These are phyloP conservation scores for Pleurotus giganteus DNA, from an alignment of 768 basidiomycete genomes.

Conservation along the genomic window DNA sequence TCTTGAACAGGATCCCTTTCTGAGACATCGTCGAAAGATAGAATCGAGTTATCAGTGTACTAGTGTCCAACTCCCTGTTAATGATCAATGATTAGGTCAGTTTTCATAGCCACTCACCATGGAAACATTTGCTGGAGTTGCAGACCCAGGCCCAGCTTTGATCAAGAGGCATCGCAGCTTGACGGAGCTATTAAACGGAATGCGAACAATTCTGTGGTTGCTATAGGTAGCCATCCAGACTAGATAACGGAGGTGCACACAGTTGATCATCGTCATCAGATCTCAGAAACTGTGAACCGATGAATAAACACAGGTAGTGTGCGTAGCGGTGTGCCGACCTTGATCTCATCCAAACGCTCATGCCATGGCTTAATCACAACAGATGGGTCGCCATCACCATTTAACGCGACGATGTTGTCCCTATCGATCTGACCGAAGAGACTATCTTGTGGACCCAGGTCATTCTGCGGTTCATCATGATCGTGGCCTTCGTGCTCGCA, in stretches of 20 bases:
- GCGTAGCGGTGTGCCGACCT: slow-evolving; percentile 41
- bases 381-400: slow-evolving; percentile 49
- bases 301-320: slow-evolving; percentile 5
- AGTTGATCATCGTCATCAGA: slow-evolving; percentile 92
- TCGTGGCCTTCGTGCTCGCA: slow-evolving; percentile 55
- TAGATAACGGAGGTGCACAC: slow-evolving; percentile 34
- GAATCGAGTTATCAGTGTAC: slow-evolving; percentile 74
- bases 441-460: slow-evolving; percentile 63
- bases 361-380: slow-evolving; percentile 88
- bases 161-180: slow-evolving; percentile 79
- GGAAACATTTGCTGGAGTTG: slow-evolving; percentile 70
- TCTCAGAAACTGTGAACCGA: slow-evolving; percentile 61
- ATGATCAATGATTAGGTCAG: neutral
- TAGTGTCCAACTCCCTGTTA: slow-evolving; percentile 23
- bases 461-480: slow-evolving; percentile 53
- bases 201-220: slow-evolving; percentile 62
- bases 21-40: slow-evolving; percentile 78
- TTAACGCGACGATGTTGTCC: slow-evolving; percentile 77
- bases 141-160: slow-evolving; percentile 78
- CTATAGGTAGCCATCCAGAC: neutral
- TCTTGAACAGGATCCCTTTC: slow-evolving; percentile 69
- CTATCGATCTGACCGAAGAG: slow-evolving; percentile 77
- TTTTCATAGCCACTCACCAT: slow-evolving; percentile 48
- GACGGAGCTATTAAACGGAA: slow-evolving; percentile 88
- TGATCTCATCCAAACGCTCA: slow-evolving; percentile 63